phyloP scores from a whole-genome alignment of 1,284 basidiomycete species.

The Cryptococcus sp. region DNA sequence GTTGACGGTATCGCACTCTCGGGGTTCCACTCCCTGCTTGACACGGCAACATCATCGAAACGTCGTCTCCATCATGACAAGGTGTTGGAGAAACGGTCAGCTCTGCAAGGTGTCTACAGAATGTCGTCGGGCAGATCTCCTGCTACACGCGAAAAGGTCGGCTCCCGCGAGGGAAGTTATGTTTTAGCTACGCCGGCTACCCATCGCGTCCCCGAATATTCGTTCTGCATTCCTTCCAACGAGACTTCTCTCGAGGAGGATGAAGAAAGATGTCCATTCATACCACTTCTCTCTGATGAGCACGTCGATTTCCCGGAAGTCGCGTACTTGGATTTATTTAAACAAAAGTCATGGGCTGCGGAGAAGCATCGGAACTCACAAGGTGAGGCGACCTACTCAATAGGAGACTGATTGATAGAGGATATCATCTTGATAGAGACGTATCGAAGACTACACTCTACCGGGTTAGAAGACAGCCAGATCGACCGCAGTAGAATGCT shows the following conservation, averaged over 20 bases:
- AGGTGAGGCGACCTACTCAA: too few species aligned
- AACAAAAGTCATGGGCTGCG: too few species aligned
- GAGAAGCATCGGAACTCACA: too few species aligned
- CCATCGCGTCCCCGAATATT: neutral
- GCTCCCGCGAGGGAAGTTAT: too few species aligned
- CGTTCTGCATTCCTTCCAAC: neutral
- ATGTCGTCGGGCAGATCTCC: too few species aligned
- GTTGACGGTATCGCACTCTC: neutral
- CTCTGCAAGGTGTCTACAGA: too few species aligned
- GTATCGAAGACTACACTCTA: neutral
- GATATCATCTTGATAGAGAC: slow-evolving; percentile 7
- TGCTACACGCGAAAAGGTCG: too few species aligned
- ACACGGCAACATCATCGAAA: neutral
- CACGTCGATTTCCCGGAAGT: neutral
- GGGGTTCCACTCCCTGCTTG: neutral
- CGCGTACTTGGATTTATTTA: neutral
- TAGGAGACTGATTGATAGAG: neutral
- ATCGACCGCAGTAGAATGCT: slow-evolving; percentile 3
- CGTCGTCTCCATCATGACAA: too few species aligned
- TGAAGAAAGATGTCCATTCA: neutral
- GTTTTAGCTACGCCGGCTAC: too few species aligned
- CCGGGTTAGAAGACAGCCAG: neutral
- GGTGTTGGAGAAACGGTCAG: too few species aligned
- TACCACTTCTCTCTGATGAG: neutral
- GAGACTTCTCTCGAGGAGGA: neutral